Base-by-base conservation (phyloP, 2,329 filamentous ascomycete genomes). In the Iodosphaeria phyllophila region DNA sequence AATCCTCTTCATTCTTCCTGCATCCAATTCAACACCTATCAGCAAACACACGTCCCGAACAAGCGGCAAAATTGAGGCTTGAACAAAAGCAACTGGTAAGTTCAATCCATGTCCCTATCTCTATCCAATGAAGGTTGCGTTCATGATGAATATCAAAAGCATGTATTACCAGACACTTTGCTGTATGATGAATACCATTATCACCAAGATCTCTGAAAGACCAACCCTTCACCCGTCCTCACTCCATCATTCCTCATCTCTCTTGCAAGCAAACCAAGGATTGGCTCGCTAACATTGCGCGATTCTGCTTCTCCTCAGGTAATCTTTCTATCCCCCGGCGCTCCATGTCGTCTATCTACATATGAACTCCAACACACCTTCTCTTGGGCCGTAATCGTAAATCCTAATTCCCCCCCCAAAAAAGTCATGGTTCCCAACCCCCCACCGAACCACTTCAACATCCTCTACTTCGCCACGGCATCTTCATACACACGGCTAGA, bases 381-480 rank as follows among this genome's bases (percentile, higher is more conserved):
- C n/a, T n/a, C n/a, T n/a, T n/a, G n/a, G n/a, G n/a, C n/a, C n/a
- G n/a, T n/a, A n/a, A n/a, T n/a, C n/a, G n/a, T n/a, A n/a, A 19
- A 8, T 16, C 13, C n/a, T 21, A 20, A 13, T 8, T 8, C 16
- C 18, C n/a, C n/a, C n/a, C n/a, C n/a, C n/a, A n/a, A n/a, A n/a
- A n/a, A n/a, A n/a, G 18, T 8, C 17, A 32, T 32, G 30, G 22
- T 20, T 19, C 42, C 57, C 0, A 63, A 58, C 32, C 48, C 64
- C 8, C 65, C 68, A 1, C 34, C 52, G 21, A 72, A 64, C n/a
- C 64, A 78, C 35, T 91, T 89, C 53, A 76, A 64, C 29, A 54
- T 91, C 22, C 65, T 89, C 28, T 91, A 86, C 52, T 91, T 91
- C 51, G 80, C 79, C 29, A 64, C 68, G 32, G 77, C 78, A 9